Conservation (phyloP, 768 basidiomycete species). For the Suillus subalutaceus region DNA sequence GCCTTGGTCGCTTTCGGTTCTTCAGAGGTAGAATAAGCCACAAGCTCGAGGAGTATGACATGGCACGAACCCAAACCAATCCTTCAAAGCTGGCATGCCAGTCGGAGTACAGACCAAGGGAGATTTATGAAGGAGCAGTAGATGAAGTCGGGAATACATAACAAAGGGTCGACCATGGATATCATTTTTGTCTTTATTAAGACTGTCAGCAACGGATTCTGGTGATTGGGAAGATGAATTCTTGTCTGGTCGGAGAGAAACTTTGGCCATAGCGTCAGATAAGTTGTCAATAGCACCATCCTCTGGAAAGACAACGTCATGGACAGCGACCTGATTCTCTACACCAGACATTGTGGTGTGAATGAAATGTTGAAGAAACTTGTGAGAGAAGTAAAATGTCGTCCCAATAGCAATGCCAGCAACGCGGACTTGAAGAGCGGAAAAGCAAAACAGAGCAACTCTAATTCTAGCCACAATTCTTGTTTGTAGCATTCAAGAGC, state of each 20-base stretch:
- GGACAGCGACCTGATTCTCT: constrained; percentile 19
- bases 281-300: constrained; percentile 29
- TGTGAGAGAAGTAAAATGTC: constrained; percentile 11
- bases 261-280: constrained; percentile 35
- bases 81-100: constrained; percentile 81
- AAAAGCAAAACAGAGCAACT: constrained; percentile 21
- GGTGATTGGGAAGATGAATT: constrained; percentile 14
- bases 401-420: constrained; percentile 15
- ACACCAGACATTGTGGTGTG: constrained; percentile 36
- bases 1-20: constrained; percentile 48
- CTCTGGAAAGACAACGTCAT: constrained; percentile 14
- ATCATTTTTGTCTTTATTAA: constrained; percentile 34
- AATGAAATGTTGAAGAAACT: constrained; percentile 15
- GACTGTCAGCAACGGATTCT: constrained; percentile 20
- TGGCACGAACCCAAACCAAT: constrained; percentile 82
- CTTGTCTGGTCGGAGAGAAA: constrained; percentile 28
- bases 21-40: constrained; percentile 31
- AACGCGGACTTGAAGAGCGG: constrained; percentile 17
- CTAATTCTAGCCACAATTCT: constrained; percentile 15
- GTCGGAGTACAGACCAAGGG: constrained; percentile 70
- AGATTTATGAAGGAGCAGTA: constrained; percentile 73
- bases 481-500: constrained; percentile 3
- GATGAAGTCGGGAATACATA: constrained; percentile 70
- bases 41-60: constrained; percentile 18
- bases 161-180: constrained; percentile 45